phyloP scores from a whole-genome alignment of 129 eudicot species.

The Calendula officinalis region DNA sequence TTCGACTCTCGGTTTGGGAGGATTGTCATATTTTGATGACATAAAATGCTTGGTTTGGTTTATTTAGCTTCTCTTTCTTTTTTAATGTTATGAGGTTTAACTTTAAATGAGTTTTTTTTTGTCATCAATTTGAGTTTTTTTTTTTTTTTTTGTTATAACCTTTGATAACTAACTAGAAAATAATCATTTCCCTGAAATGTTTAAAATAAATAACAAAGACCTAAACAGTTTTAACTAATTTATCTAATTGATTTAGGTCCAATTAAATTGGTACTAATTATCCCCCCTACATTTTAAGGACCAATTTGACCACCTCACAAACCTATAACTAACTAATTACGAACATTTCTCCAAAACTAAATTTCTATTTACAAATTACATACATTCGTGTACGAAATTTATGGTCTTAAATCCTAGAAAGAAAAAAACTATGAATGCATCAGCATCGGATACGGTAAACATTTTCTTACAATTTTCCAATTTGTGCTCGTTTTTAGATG shows the following conservation, averaged over 20 bases:
- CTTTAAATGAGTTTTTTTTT: too few relatives aligned
- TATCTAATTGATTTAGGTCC: constrained; percentile 11
- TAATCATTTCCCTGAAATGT: too few relatives aligned
- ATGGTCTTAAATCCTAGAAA: constrained; percentile 12
- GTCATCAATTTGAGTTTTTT: too few relatives aligned
- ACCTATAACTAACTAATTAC: constrained; percentile 22
- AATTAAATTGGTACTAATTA: constrained; percentile 1
- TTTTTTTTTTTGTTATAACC: too few relatives aligned
- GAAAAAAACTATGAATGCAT: constrained; percentile 23
- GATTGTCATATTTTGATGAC: background rate
- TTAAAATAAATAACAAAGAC: too few relatives aligned
- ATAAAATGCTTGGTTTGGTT: background rate
- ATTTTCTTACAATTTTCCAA: background rate
- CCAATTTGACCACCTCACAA: constrained; percentile 26
- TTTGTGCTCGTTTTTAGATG: background rate
- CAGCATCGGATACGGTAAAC: constrained; percentile 21
- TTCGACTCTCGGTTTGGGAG: background rate
- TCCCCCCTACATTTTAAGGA: constrained; percentile 26
- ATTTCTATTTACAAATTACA: constrained; percentile 7
- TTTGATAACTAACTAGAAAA: too few relatives aligned
- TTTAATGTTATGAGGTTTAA: background rate
- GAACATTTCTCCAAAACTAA: constrained; percentile 8
- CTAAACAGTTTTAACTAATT: background rate
- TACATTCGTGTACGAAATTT: background rate
- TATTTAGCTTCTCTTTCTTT: background rate